Evolutionary conservation across 2,329 filamentous ascomycete genomes (phyloP), one percentile per base, ranked within the genome.

Genomic region (Colletotrichum liaoningense): DNA sequence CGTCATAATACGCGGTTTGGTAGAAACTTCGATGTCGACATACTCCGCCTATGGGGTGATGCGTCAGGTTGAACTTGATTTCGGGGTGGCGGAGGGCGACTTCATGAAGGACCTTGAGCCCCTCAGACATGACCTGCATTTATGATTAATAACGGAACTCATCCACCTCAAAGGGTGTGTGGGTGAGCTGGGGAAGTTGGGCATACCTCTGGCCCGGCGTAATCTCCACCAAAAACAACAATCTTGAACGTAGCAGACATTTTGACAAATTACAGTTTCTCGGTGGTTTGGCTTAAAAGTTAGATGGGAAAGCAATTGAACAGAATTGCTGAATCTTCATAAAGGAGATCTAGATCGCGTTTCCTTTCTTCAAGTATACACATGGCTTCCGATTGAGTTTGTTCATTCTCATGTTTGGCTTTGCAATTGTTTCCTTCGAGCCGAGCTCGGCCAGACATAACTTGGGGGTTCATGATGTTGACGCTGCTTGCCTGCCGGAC

Each of bases 31-130:
- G 33, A 24, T 52, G 33, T 58, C 14, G 74, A 90, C 94, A 86
- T 90, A 97, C 96, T 79, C 97, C 96, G 80, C 97, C 95, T 70
- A 99, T 90, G 70, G 97, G 88, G 81, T 98, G 95, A 69, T 98
- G 91, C 81, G 98, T 90, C 79, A 98, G 93, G 82, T 97, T 95
- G 87, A 98, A 98, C 79, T 92, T 93, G 67, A 93, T 88, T 77
- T 91, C 90, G 69, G 92, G 88, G 80, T 90, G 92, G 77, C 87
- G 85, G 78, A 92, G 89, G 86, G 97, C 93, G 73, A 98, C 87
- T 5, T 93, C 88, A 81, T 93, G 93, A 80, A 98, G 89, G 77
- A 97, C 86, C 90, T 97, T 97, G 80, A 97, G 85, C 74, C 91
- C 95, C 86, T 98, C 95, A 76, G 91, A 90, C 71, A 95, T 92